phyloP scores from a whole-genome alignment of 1,284 basidiomycete species.

The Phylloporus sp. region DNA sequence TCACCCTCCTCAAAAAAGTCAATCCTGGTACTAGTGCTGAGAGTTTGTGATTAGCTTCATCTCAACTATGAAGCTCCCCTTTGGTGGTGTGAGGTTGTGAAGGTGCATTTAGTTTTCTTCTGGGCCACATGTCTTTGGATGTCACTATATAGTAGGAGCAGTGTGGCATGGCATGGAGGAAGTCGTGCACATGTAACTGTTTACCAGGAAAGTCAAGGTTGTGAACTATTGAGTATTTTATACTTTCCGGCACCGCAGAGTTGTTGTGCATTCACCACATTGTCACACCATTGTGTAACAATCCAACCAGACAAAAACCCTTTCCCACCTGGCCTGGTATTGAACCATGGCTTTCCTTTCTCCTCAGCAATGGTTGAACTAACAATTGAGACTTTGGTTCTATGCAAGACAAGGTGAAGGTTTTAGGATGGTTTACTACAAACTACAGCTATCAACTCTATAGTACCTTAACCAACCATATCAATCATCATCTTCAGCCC shows the following conservation, averaged over 20 bases:
- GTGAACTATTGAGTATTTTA: conserved; percentile 66
- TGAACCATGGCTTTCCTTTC: conserved; percentile 86
- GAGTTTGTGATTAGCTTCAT: conserved; percentile 88
- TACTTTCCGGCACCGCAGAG: conserved; percentile 83
- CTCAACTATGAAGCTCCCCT: conserved; percentile 79
- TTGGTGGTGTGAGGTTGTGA: conserved; percentile 71
- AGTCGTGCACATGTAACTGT: too few relatives aligned
- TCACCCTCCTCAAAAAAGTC: conserved; percentile 17
- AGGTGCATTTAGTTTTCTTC: conserved; percentile 70
- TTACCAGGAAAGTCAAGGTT: conserved; percentile 90
- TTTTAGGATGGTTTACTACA: too few relatives aligned
- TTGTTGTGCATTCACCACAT: conserved; percentile 89
- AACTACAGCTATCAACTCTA: too few relatives aligned
- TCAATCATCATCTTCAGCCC: too few relatives aligned
- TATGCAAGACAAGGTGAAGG: too few relatives aligned
- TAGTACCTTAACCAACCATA: too few relatives aligned
- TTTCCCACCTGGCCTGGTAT: conserved; percentile 81
- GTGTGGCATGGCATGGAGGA: too few relatives aligned
- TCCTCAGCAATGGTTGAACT: conserved; percentile 79
- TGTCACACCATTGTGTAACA: conserved; percentile 90
- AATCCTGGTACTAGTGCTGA: conserved; percentile 89
- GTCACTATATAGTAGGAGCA: too few relatives aligned
- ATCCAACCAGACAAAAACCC: conserved; percentile 88
- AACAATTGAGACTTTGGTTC: conserved; percentile 79
- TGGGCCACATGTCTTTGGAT: conserved; percentile 85